These are phyloP conservation scores for Plantago major DNA, from an alignment of 257 asterid genomes.

Conservation along the genomic window DNA sequence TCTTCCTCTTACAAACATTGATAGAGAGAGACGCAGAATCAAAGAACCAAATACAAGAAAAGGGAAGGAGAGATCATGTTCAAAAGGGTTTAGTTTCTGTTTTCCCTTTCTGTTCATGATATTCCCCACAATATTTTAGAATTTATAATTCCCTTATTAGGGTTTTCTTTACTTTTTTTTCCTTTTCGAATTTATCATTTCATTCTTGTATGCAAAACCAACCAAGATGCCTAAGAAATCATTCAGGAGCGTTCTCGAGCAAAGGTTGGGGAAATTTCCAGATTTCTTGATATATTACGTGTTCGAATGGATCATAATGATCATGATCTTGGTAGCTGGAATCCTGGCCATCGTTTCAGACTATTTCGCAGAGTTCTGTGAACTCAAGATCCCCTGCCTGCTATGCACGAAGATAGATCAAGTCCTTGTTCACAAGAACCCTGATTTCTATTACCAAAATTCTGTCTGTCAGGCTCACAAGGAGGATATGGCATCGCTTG, in stretches of 20 bases:
- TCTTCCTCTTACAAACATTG: conserved; percentile 25
- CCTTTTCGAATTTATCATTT: background rate
- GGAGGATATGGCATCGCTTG: conserved; percentile 64
- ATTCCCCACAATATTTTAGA: conserved; percentile 16
- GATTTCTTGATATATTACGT: conserved; percentile 52
- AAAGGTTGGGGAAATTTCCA: conserved; percentile 49
- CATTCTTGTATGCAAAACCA: background rate
- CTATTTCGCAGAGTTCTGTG: conserved; percentile 60
- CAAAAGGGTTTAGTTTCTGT: conserved; percentile 29
- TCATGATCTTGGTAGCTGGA: conserved; percentile 67
- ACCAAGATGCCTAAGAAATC: conserved; percentile 24
- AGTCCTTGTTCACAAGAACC: conserved; percentile 37
- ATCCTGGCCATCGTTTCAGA: conserved; percentile 50
- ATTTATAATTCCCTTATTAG: conserved; percentile 18
- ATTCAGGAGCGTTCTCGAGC: conserved; percentile 39
- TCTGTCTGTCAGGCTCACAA: conserved; percentile 79
- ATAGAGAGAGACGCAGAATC: background rate
- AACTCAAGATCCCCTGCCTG: conserved; percentile 64
- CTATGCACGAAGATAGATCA: conserved; percentile 75
- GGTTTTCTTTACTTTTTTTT: conserved; percentile 5
- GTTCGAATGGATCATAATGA: conserved; percentile 65
- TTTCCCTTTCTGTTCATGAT: conserved; percentile 49
- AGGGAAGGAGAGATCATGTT: conserved; percentile 49
- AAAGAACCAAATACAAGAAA: conserved; percentile 18
- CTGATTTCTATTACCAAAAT: conserved; percentile 56